Percentiles rank a stretch among this genome's conserved stretches.
Conservation (phyloP, 129 eudicot species). For the Centaurea solstitialis region DNA sequence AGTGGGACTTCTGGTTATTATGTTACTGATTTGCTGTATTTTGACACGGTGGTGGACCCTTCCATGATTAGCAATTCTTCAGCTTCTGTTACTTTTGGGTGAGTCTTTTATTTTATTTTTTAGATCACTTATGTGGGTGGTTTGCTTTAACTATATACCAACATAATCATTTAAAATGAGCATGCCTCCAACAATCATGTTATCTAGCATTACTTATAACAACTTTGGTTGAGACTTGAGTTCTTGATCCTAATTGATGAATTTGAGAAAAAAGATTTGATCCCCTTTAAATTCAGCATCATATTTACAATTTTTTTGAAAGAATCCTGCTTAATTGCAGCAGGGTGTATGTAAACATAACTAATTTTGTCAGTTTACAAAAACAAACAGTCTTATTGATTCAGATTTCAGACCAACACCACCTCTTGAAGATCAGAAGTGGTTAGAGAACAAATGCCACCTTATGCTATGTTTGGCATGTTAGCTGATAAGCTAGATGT, state of each 20-base stretch:
- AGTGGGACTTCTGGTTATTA: conserved; percentile 92
- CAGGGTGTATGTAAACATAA: not conserved
- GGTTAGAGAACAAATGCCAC: not conserved
- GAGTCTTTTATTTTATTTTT: conserved; percentile 19
- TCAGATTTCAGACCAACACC: no score
- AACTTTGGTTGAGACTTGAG: not conserved
- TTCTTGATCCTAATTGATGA: not conserved
- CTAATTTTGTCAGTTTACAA: no score
- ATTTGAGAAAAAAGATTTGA: not conserved
- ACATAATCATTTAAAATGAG: not conserved
- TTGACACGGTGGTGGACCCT: conserved; percentile 66
- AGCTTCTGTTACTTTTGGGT: conserved; percentile 92
- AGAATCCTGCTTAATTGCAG: not conserved
- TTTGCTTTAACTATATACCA: not conserved
- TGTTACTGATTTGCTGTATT: conserved; percentile 75
- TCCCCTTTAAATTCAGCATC: not conserved
- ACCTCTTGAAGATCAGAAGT: no score
- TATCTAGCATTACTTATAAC: not conserved
- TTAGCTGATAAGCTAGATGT: not conserved
- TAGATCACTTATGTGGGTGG: not conserved
- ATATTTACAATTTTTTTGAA: not conserved
- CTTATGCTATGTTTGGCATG: not conserved
- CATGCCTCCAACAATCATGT: not conserved
- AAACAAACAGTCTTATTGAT: no score
- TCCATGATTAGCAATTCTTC: conserved; percentile 84